phyloP scores from a whole-genome alignment of 495 filamentous ascomycete species.

The Talaromyces trachyspermus region DNA sequence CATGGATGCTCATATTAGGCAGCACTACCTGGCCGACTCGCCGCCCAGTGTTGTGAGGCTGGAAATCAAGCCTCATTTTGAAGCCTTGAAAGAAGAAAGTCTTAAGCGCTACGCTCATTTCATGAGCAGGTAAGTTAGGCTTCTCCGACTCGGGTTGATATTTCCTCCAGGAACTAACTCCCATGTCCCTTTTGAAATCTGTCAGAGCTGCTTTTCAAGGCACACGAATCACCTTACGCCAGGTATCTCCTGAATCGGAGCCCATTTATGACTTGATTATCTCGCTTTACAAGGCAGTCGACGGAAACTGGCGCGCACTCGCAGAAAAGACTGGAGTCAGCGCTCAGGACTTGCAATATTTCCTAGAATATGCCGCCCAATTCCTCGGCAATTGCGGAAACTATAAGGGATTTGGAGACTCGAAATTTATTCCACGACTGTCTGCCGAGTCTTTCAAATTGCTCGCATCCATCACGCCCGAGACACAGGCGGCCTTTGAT shows the following conservation, averaged over 20 bases:
- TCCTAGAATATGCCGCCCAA: conserved; percentile 80
- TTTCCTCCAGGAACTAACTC: neutral
- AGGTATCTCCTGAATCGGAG: conserved; percentile 86
- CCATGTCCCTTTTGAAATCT: too few relatives aligned
- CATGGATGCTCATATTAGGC: conserved; percentile 37
- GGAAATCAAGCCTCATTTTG: conserved; percentile 84
- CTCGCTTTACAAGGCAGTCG: conserved; percentile 59
- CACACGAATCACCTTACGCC: conserved; percentile 76
- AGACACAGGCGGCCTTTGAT: conserved; percentile 57
- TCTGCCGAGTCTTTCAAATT: conserved; percentile 57
- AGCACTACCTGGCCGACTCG: conserved; percentile 80
- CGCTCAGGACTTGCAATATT: conserved; percentile 60
- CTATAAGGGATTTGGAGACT: conserved; percentile 93
- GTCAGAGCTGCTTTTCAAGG: conserved; percentile 76
- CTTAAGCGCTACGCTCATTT: conserved; percentile 77
- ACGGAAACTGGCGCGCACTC: conserved; percentile 73
- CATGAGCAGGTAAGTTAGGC: conserved; percentile 61
- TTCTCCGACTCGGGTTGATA: conserved; percentile 8
- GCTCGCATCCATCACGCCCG: conserved; percentile 56
- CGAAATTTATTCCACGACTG: conserved; percentile 85
- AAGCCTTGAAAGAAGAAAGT: conserved; percentile 67
- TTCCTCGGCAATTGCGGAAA: conserved; percentile 91
- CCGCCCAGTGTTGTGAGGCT: conserved; percentile 81
- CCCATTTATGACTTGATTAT: conserved; percentile 88
- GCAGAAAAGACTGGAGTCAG: conserved; percentile 62